Evolutionary conservation across 2,329 filamentous ascomycete species (phyloP).

Genomic region (Triangularia setosa): DNA sequence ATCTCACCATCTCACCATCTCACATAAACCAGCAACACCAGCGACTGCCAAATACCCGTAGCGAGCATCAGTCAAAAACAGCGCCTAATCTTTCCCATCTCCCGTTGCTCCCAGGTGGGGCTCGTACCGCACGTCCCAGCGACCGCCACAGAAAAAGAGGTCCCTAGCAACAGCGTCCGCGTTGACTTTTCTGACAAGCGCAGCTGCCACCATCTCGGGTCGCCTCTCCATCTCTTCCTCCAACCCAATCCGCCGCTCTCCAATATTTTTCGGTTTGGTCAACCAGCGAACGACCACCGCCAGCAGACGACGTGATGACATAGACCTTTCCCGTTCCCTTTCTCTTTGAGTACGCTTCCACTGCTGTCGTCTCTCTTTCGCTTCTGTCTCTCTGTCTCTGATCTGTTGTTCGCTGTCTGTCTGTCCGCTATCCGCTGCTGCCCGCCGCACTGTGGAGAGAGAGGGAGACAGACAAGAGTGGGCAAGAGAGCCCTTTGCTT

Average conservation of each 20-base stretch:
- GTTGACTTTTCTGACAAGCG: constrained; percentile 14
- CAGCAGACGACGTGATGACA: constrained; percentile 20
- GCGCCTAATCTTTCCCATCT: too few species aligned
- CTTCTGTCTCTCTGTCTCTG: background rate
- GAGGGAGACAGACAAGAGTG: background rate
- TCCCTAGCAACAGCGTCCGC: constrained; percentile 16
- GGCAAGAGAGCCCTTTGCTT: background rate
- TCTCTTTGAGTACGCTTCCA: background rate
- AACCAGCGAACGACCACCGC: background rate
- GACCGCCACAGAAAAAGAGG: constrained; percentile 23
- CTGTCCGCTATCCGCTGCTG: background rate
- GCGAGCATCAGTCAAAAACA: too few species aligned
- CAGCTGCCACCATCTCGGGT: constrained; percentile 20
- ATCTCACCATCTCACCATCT: too few species aligned
- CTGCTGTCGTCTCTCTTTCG: background rate
- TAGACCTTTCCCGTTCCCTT: constrained; percentile 12
- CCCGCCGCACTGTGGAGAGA: background rate
- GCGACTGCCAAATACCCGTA: too few species aligned
- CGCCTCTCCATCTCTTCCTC: constrained; percentile 16
- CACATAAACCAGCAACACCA: background rate
- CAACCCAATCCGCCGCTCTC: constrained; percentile 13
- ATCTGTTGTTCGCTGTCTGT: background rate
- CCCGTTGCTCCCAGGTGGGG: background rate
- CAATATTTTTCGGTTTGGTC: constrained; percentile 3
- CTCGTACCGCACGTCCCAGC: background rate